Evolutionary conservation across 1,284 basidiomycete species (phyloP).

Genomic region (Rhodotorula sp.): DNA sequence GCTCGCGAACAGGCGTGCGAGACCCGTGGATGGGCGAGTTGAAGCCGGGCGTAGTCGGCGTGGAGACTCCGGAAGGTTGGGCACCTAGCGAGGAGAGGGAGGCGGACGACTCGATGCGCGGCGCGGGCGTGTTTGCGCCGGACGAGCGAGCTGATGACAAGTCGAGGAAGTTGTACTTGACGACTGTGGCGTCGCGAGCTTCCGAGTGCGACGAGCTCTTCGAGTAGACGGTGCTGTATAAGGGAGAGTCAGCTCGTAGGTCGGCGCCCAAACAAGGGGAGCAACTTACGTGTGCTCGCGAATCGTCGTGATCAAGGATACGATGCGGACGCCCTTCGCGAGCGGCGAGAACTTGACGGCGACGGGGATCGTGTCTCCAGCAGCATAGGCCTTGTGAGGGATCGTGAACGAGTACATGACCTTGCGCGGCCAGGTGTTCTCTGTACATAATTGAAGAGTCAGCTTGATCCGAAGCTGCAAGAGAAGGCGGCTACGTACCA

Average conservation of each 20-base stretch:
- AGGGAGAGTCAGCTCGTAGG: neutral
- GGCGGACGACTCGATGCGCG: slow-evolving; percentile 31
- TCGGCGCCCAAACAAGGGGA: too few species aligned
- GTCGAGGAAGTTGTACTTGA: slow-evolving; percentile 65
- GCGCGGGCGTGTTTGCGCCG: slow-evolving; percentile 46
- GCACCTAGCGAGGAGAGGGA: slow-evolving; percentile 29
- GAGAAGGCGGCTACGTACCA: slow-evolving; percentile 22
- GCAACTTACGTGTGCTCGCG: slow-evolving; percentile 59
- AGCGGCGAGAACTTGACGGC: slow-evolving; percentile 83
- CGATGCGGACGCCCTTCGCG: slow-evolving; percentile 74
- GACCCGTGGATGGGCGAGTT: slow-evolving; percentile 19
- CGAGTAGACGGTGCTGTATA: slow-evolving; percentile 58
- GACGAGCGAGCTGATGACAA: slow-evolving; percentile 49
- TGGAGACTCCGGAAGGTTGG: slow-evolving; percentile 6
- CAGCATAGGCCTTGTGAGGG: slow-evolving; percentile 86
- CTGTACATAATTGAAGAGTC: slow-evolving; percentile 44
- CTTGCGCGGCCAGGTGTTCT: slow-evolving; percentile 95
- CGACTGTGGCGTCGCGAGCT: slow-evolving; percentile 61
- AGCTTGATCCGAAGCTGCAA: neutral
- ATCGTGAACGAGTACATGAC: slow-evolving; percentile 53
- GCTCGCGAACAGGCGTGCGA: slow-evolving; percentile 2
- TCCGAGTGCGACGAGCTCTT: slow-evolving; percentile 62
- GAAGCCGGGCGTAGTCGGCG: slow-evolving; percentile 33
- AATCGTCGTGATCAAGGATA: slow-evolving; percentile 65
- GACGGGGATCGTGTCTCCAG: slow-evolving; percentile 75